Percentiles rank a stretch among this genome's conserved stretches.
These are phyloP conservation scores for Pichia insulana DNA, from an alignment of 805 yeast species.

Conservation along the genomic window DNA sequence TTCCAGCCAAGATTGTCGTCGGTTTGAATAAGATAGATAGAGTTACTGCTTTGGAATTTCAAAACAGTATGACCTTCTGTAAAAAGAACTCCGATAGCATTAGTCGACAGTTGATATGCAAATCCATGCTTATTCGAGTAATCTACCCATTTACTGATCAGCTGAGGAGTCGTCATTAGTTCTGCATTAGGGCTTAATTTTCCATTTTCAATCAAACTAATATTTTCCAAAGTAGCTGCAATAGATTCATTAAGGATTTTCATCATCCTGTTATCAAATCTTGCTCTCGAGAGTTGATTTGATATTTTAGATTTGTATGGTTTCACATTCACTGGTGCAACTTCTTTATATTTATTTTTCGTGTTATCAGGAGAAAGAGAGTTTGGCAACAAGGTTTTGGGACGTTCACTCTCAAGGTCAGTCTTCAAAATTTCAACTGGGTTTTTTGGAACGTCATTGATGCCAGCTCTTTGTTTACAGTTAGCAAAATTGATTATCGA, in stretches of 20 bases:
- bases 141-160: conserved; percentile 95
- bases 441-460: conserved; percentile 37
- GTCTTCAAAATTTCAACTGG: conserved; percentile 65
- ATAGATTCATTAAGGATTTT: conserved; percentile 21
- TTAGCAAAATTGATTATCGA: conserved; percentile 59
- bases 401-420: conserved; percentile 61
- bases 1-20: conserved; percentile 45
- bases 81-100: conserved; percentile 84
- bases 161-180: conserved; percentile 44
- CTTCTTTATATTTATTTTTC: conserved; percentile 75
- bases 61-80: conserved; percentile 78
- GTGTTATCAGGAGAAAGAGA: conserved; percentile 92
- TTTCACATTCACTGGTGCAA: conserved; percentile 25
- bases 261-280: conserved; percentile 23
- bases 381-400: conserved; percentile 68
- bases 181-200: conserved; percentile 9
- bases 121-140: conserved; percentile 93
- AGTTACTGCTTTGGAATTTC: conserved; percentile 54
- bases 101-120: conserved; percentile 84
- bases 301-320: conserved; percentile 23
- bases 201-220: conserved; percentile 22
- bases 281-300: conserved; percentile 22
- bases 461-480: conserved; percentile 57
- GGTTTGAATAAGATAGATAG: conserved; percentile 54
- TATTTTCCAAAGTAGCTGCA: conserved; percentile 21